These are phyloP conservation scores for Styphnolobium japonicum DNA, from an alignment of 306 rosid genomes.

Conservation along the genomic window DNA sequence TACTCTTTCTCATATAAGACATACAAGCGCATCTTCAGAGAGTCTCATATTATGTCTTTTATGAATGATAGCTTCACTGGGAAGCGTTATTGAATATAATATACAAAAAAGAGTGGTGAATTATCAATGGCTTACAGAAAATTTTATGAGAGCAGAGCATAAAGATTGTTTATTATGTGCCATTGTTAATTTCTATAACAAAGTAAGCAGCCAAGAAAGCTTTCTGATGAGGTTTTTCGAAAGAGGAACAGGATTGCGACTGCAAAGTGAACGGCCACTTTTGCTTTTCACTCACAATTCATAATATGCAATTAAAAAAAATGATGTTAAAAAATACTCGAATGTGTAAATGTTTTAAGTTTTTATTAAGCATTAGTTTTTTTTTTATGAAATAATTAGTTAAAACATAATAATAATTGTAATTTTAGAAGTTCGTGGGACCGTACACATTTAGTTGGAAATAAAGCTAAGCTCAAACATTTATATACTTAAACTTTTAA, in stretches of 20 bases:
- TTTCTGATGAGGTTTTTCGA: neutral
- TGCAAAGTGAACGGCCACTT: neutral
- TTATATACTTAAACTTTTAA: no score
- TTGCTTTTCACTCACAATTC: constrained; percentile 15
- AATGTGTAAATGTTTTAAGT: no score
- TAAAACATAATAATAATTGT: no score
- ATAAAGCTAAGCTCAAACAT: no score
- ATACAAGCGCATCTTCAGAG: neutral
- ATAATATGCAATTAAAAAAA: neutral
- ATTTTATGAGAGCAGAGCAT: neutral
- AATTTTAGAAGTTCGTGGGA: no score
- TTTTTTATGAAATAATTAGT: no score
- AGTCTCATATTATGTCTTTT: neutral
- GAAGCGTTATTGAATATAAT: neutral
- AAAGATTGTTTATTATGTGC: neutral
- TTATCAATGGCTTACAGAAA: neutral
- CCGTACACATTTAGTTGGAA: no score
- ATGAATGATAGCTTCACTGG: neutral
- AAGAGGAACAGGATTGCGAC: constrained; percentile 5
- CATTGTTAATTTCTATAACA: neutral
- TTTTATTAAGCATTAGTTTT: no score
- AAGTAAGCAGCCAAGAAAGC: neutral
- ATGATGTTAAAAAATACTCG: no score
- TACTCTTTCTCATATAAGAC: neutral
- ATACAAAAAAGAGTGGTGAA: neutral